Evolutionary conservation across 1,139 yeast genomes (phyloP), one percentile per base, ranked within the genome.

Genomic region (Geotrichum armillariae): DNA sequence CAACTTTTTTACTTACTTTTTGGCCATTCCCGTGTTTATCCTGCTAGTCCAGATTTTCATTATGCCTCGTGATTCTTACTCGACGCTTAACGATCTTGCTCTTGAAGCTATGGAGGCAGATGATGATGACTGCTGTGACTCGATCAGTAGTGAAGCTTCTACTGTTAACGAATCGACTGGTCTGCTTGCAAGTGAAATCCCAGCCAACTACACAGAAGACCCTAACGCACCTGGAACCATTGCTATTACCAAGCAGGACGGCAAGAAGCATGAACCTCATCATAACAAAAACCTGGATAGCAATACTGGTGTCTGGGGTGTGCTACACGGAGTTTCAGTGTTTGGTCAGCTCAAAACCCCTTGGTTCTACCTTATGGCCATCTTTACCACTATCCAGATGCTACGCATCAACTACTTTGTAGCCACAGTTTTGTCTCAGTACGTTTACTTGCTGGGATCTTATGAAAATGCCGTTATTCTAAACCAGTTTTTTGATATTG

Each of bases 361-460:
- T 9, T 89, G 96, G 94, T 91, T 89, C 65, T 63, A 75, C 46
- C 70, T 89, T 50, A 85, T 89, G 85, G 78, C 88, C 20, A 64
- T 80, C 3, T 88, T 89, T 67, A 85, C 96, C 4, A 79, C 91
- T 1, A 77, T 89, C 51, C 95, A 89, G 67, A 89, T 90, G 96
- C 76, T 91, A 48, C 76, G 96, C 65, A 85, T 90, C 58, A 91
- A 91, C 69, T 90, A 85, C 67, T 91, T 88, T 67, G 94, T 91
- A 47, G 96, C 96, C 5, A 88, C 97, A 0, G 73, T 91, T 39
- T 79, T 81, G 60, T 72, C 94, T 0, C 96, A 89, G 69, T 91
- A 87, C 70, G 75, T 76, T 32, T 90, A 73, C 62, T 74, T 89
- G 54, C 75, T 88, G 51, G 79, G 77, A 14, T 71, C 77, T 54